Base-by-base conservation (phyloP, 768 basidiomycete genomes). In the Lactarius tabidus region DNA sequence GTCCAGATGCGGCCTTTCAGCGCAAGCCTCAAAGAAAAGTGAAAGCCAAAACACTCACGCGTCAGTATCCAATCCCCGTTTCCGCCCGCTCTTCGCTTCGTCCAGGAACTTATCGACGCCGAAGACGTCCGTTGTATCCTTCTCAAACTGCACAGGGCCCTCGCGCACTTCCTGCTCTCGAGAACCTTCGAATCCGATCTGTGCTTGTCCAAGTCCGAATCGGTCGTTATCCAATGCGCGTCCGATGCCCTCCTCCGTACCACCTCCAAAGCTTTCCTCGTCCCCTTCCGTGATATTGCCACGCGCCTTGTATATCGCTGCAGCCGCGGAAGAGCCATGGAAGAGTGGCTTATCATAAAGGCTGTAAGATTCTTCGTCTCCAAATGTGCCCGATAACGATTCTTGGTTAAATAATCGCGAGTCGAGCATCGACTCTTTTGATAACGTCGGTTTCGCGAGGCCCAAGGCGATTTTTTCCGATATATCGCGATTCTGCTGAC, bases 381-480 rank as follows among this genome's bases (percentile, higher is more conserved):
- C 97, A 76, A 98, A 98, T 61, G 81, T 84, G 51, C 80, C 82
- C 0, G 87, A 82, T 53, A 96, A 80, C 9, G 91, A 87, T 74
- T 99, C 97, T 73, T 95, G 91, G 78, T 99, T 98, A 85, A 98
- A 99, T 63, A 99, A 78, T 59, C 97, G 89, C 31, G 94, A 95
- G 75, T 99, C 97, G 74, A 98, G 79, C 91, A 98, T 95, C 6
- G 91, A 89, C 77, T 99, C 97, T 76, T 99, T 99, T 41, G 94
- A 93, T 66, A 91, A 73, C 1, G 95, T 95, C 7, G 97, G 97
- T 76, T 98, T 99, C 36, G 97, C 97, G 56, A 99, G 85, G 43
- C 97, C 97, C 36, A 99, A 86, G 5, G 97, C 97, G 59, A 99
- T 88, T 82, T 99, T 98, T 78, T 99, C 97, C 2, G 97, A 99